Base-by-base conservation (phyloP, 441 rosid species). In the Rhodomyrtus psidioides region DNA sequence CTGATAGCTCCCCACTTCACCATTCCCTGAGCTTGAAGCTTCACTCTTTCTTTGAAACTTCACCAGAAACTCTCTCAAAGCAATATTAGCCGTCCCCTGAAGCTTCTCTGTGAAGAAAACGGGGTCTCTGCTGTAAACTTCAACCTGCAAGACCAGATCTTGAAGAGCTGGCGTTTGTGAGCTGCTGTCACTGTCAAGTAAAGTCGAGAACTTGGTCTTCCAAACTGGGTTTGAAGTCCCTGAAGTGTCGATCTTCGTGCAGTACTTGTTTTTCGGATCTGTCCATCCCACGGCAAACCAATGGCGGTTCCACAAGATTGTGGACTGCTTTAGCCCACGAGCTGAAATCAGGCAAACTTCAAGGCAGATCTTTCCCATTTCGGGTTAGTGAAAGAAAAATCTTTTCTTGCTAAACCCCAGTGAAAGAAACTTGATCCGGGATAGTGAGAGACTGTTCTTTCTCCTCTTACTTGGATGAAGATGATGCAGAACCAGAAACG, bases 211-310 rank as follows among this genome's bases (percentile, higher is more conserved):
- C 91, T 95, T 95, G 87, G 98, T 95, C 89, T 88, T 95, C 99
- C 99, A 95, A 0, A 86, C 86, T 17, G 98, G 96, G 83, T 95
- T 93, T 55, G 95, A 91, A 79, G 92, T 91, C 84, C 96, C 94
- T 27, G 95, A 92, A 86, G 93, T 92, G 88, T 95, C 96, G n/a
- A 97, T 91, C 88, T 92, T 92, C 86, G 98, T 93, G 89, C 97
- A 95, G 86, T 97, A 97, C 90, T 95, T 95, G 91, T 93, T 91
- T 90, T 91, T 92, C 46, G 98, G 96, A 89, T 95, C 93, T 30
- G 96, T 90, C 99, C 99, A 97, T 4, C 98, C 98, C 57, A 96
- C 98, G 4, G 98, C 98, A 86, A 91, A 95, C 98, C 98, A 97
- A 55, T 95, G 98, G 83, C 92, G 94, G 90, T 95, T 97, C 79